Base-by-base conservation (phyloP, 2,329 filamentous ascomycete species). In the Colletotrichum cereale region DNA sequence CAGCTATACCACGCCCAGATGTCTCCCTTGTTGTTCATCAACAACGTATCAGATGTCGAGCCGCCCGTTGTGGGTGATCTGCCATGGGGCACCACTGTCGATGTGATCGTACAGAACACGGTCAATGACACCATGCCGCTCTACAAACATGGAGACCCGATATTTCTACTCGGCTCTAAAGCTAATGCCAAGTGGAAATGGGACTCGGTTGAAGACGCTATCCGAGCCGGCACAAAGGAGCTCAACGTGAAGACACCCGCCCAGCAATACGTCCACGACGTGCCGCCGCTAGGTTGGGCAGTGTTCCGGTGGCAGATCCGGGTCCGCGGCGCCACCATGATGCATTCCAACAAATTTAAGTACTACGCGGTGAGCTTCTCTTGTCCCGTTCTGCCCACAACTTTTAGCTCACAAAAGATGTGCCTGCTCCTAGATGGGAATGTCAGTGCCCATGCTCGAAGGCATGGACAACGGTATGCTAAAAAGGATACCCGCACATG, bases 121-220 rank as follows among this genome's bases (percentile, higher is more conserved):
- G 44, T 68, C 5, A 34, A 68, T 44, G 66, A 68, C 2, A 26
- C 36, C 24, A 68, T 68, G 66, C 66, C 66, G 7, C 52, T 91
- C 62, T 90, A 91, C 83, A 91, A 91, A 80, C 90, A 91, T 78
- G 85, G 86, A 47, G 88, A 86, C 74, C 89, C 89, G 75, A 88
- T 87, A 79, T 91, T 84, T 73, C 79, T 86, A 26, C 83, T 91
- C 40, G 89, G 89, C 0, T 69, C 79, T 0, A 89, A 88, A 26
- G 40, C 42, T 1, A 75, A 75, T 0, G 87, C 87, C 0, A 66
- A 73, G 0, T 91, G 88, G 76, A 83, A 80, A 16, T 91, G 86
- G 82, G 77, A 76, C 1, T 84, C 83, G 0, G 86, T 90, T 0
- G 85, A 83, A 0, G 86, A 89, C 58, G 89, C 89, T 0, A 79